Percentiles rank a stretch among this genome's conserved stretches.
phyloP scores from a whole-genome alignment of 2,329 filamentous ascomycete genomes.

The Xylariaceae sp. region DNA sequence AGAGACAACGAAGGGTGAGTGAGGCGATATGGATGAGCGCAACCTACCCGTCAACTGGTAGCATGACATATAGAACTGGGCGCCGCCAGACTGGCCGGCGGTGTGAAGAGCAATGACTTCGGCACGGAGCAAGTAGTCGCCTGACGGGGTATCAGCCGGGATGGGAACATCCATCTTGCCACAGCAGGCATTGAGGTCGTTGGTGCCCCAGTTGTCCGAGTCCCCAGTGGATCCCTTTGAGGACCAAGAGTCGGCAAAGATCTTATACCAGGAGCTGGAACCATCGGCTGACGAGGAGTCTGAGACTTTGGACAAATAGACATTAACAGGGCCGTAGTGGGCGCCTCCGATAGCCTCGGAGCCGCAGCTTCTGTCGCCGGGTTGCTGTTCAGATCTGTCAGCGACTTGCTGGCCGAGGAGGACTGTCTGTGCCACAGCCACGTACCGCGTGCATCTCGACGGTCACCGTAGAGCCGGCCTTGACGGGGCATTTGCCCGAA shows the following conservation, averaged over 20 bases:
- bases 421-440: too few species aligned
- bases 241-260: slow-evolving; percentile 44
- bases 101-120: slow-evolving; percentile 42
- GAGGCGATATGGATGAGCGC: background rate
- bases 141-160: slow-evolving; percentile 36
- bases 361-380: slow-evolving; percentile 39
- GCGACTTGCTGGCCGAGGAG: too few species aligned
- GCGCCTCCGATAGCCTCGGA: slow-evolving; percentile 48
- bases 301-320: slow-evolving; percentile 46
- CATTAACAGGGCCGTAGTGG: slow-evolving; percentile 49
- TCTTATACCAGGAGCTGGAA: slow-evolving; percentile 46
- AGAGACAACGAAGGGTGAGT: too few species aligned
- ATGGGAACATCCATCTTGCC: slow-evolving; percentile 40
- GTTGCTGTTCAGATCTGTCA: slow-evolving; percentile 32
- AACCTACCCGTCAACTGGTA: slow-evolving; percentile 27
- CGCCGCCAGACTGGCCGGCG: slow-evolving; percentile 29
- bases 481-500: slow-evolving; percentile 41
- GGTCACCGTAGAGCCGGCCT: slow-evolving; percentile 28
- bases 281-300: slow-evolving; percentile 42
- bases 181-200: slow-evolving; percentile 35
- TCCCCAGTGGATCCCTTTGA: slow-evolving; percentile 35
- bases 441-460: slow-evolving; percentile 30
- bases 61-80: slow-evolving; percentile 31
- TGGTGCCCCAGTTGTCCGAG: slow-evolving; percentile 42
- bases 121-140: slow-evolving; percentile 40